A percentile compares a stretch with the other conserved stretches of the same genome.
Evolutionary conservation across 345 rosid species (phyloP).

Genomic region (Citrus trifoliata): DNA sequence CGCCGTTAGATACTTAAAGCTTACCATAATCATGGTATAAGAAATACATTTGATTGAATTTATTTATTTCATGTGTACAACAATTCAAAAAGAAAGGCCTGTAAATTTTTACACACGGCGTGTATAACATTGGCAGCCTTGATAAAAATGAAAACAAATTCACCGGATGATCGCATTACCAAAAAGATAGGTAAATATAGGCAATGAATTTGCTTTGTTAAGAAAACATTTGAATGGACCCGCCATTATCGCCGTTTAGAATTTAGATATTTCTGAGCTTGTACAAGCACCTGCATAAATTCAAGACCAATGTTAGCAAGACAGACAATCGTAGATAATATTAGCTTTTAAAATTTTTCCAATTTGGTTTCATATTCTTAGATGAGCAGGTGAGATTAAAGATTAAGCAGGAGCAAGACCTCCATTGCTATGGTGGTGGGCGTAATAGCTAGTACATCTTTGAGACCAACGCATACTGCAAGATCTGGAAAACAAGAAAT

Average conservation of each 20-base stretch:
- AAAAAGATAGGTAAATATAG: background rate
- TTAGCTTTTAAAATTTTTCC: too few species aligned
- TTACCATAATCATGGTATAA: background rate
- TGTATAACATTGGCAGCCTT: too few species aligned
- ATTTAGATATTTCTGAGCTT: conserved; percentile 22
- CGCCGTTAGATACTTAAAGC: background rate
- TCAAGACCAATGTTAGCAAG: background rate
- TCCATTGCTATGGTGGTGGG: conserved; percentile 42
- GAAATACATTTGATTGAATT: background rate
- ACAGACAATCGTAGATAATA: background rate
- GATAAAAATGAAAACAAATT: too few species aligned
- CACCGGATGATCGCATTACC: background rate
- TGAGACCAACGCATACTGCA: conserved; percentile 23
- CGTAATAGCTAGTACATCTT: conserved; percentile 31
- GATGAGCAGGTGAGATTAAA: background rate
- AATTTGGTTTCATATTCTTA: background rate
- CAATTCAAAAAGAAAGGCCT: too few species aligned
- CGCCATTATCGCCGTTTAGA: conserved; percentile 1
- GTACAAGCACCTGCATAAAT: conserved; percentile 37
- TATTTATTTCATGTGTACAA: background rate
- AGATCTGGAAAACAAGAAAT: conserved; percentile 21
- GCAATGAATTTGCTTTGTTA: background rate
- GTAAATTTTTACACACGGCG: too few species aligned
- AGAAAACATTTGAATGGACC: conserved; percentile 9
- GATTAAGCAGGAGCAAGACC: conserved; percentile 18